A percentile compares a stretch with the other conserved stretches of the same genome.
phyloP scores from a whole-genome alignment of 176 grass and related monocot species.

The Oryza brachyantha region DNA sequence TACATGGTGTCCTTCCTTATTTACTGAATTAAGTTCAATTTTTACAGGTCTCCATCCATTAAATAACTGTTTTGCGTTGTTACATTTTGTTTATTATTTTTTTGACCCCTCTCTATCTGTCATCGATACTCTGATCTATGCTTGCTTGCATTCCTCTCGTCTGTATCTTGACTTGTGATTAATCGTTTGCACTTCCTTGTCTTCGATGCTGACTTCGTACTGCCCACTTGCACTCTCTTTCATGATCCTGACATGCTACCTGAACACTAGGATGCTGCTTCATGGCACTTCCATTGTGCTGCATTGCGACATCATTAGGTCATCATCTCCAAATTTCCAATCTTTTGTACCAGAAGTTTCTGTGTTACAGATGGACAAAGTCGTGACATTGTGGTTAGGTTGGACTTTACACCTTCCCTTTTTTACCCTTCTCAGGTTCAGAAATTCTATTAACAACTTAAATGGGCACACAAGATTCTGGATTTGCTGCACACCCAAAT shows the following conservation, averaged over 20 bases:
- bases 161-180: slow-evolving; percentile 43
- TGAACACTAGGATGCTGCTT: slow-evolving; percentile 37
- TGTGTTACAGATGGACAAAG: not conserved
- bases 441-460: not conserved
- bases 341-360: not conserved
- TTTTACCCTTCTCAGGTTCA: not conserved
- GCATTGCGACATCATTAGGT: slow-evolving; percentile 19
- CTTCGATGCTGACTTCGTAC: slow-evolving; percentile 44
- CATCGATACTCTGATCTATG: slow-evolving; percentile 12
- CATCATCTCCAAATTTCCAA: not conserved
- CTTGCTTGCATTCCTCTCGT: slow-evolving; percentile 19
- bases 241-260: slow-evolving; percentile 47
- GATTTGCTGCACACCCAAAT: not conserved
- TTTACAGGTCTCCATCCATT: not conserved
- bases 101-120: not conserved
- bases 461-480: not conserved
- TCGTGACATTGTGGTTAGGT: not conserved
- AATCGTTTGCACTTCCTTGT: slow-evolving; percentile 35
- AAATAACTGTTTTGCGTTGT: not conserved
- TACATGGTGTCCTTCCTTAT: not conserved
- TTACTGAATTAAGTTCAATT: not conserved
- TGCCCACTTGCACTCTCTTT: slow-evolving; percentile 26
- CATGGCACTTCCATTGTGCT: slow-evolving; percentile 6
- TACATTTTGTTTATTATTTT: slow-evolving; percentile 12
- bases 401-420: slow-evolving; percentile 6